phyloP scores from a whole-genome alignment of 441 rosid genomes.

The Erodium chrysanthum region DNA sequence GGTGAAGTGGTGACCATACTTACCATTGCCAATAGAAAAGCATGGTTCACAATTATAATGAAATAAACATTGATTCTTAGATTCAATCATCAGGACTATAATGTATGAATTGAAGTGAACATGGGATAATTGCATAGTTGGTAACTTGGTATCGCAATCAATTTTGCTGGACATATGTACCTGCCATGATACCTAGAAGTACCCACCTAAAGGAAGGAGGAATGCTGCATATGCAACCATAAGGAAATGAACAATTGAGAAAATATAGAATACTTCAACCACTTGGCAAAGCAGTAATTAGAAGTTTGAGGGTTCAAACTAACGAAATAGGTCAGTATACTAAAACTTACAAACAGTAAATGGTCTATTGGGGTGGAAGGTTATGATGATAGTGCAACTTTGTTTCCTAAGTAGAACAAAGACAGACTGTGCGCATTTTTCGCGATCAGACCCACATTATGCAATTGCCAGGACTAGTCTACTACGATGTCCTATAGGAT shows the following conservation, averaged over 20 bases:
- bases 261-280: not conserved
- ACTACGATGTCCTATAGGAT: not conserved
- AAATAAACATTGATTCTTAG: not conserved
- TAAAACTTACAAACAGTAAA: not conserved
- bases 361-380: not conserved
- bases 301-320: not conserved
- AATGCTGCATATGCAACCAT: constrained; percentile 1
- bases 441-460: not conserved
- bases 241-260: not conserved
- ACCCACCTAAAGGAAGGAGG: not conserved
- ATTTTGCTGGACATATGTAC: not conserved
- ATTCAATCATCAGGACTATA: too few species aligned
- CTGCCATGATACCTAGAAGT: not conserved
- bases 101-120: not conserved
- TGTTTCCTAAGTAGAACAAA: not conserved
- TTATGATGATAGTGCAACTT: not conserved
- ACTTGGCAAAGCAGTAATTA: not conserved
- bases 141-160: not conserved
- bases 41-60: not conserved
- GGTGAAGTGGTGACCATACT: not conserved
- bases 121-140: not conserved
- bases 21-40: not conserved
- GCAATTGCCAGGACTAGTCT: not conserved
- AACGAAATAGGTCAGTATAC: not conserved
- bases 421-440: not conserved